phyloP scores from a whole-genome alignment of 345 rosid genomes.

The Raphanus sativus region DNA sequence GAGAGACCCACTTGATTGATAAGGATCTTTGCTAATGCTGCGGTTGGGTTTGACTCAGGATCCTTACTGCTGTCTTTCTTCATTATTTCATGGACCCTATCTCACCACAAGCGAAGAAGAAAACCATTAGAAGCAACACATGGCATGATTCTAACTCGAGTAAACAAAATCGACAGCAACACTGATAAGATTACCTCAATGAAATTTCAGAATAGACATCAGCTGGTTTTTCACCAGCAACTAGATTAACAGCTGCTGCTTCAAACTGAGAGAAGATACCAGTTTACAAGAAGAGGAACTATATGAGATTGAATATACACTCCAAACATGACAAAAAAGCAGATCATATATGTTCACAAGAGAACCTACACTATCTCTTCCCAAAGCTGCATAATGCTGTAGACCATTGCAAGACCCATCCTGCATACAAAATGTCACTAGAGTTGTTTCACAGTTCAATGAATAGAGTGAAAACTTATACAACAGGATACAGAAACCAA shows the following conservation, averaged over 20 bases:
- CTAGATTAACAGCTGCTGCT: constrained; percentile 96
- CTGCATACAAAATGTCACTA: constrained; percentile 40
- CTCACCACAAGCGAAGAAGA: constrained; percentile 20
- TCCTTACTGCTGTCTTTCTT: constrained; percentile 75
- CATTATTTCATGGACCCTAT: constrained; percentile 89
- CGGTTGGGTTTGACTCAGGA: constrained; percentile 67
- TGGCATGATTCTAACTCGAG: not conserved
- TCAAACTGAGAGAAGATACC: constrained; percentile 54
- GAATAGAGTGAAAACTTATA: not conserved
- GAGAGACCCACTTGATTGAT: constrained; percentile 66
- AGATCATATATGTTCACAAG: constrained; percentile 15
- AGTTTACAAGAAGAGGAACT: constrained; percentile 24
- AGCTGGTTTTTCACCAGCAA: constrained; percentile 78
- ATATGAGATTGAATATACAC: constrained; percentile 1
- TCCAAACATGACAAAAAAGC: not conserved
- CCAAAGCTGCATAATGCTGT: constrained; percentile 98
- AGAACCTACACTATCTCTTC: constrained; percentile 82
- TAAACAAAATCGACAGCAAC: not conserved
- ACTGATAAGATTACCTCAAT: constrained; percentile 57
- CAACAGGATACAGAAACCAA: not conserved
- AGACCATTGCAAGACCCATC: constrained; percentile 99
- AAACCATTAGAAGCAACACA: constrained; percentile 1
- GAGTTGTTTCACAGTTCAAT: not conserved
- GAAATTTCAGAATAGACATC: constrained; percentile 98
- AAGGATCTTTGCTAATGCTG: constrained; percentile 74